These are phyloP conservation scores for Erythrophleum ivorense DNA, from an alignment of 331 rosid species.

Conservation along the genomic window DNA sequence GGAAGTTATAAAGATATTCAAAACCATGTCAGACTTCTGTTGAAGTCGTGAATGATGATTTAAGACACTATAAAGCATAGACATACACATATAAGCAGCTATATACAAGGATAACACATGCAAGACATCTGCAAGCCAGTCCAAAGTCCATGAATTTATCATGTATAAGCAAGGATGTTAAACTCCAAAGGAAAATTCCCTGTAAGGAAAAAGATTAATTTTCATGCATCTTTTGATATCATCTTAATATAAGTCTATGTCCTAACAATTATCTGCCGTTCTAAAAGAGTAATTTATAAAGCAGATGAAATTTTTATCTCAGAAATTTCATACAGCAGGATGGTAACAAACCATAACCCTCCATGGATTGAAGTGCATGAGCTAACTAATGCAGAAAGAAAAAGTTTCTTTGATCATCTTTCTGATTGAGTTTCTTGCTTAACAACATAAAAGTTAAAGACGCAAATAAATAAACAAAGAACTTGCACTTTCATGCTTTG, in stretches of 20 bases:
- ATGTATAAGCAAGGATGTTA: background rate
- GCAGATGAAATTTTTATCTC: slow-evolving; percentile 14
- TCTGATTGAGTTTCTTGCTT: background rate
- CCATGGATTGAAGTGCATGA: background rate
- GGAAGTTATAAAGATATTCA: background rate
- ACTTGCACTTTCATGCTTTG: background rate
- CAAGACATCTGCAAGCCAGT: slow-evolving; percentile 14
- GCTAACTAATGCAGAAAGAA: background rate
- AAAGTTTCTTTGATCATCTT: background rate
- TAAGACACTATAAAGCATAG: background rate
- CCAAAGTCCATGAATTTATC: slow-evolving; percentile 13
- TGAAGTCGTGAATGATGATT: slow-evolving; percentile 22
- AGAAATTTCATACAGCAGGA: background rate
- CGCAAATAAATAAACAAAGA: slow-evolving; percentile 4
- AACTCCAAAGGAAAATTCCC: background rate
- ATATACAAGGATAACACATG: background rate
- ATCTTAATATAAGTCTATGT: background rate
- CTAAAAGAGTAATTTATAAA: background rate
- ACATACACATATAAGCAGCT: background rate
- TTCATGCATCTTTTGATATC: background rate
- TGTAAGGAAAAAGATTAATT: slow-evolving; percentile 7
- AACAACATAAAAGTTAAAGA: background rate
- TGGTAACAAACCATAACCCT: slow-evolving; percentile 23
- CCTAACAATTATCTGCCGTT: background rate
- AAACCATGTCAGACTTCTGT: slow-evolving; percentile 1